Base-by-base conservation (phyloP, 257 asterid genomes). In the Nicotiana undulata region DNA sequence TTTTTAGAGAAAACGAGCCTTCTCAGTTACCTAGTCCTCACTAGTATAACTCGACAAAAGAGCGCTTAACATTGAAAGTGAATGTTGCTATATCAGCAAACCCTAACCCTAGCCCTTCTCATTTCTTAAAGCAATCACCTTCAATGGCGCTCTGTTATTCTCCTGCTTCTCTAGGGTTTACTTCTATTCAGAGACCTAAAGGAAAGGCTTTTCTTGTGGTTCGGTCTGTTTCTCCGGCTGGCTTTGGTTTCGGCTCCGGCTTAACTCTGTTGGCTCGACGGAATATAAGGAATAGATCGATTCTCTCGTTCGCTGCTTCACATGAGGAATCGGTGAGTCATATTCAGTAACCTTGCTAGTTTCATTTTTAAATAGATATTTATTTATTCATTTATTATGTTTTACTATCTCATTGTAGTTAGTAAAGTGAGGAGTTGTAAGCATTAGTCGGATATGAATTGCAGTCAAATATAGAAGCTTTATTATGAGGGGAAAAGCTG, bases 281-380 rank as follows among this genome's bases (percentile, higher is more conserved):
- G 17, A 83, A 63, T 85, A 7, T 81, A 17, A 82, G 90, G 81
- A 86, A 81, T 63, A 90, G 90, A 77, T 82, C 88, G 28, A 78
- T 90, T 82, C 82, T 85, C 84, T 85, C 91, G 0, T 85, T 86
- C 40, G 94, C 98, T 34, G 92, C 96, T 61, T 89, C 94, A 28
- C 96, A 89, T 61, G 96, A 94, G 81, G 98, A 93, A 34, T 88
- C 98, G 89, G 97, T 92, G 65, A 86, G 90, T 16, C 28, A 66
- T 31, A n/a, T 4, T 83, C 58, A 58, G 10, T 31, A 9, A 66
- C 32, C 75, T 34, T 66, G 75, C 9, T 18, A 37, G 32, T 65
- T 65, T 65, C 26, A 26, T 34, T 66, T 40, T 8, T 40, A 40
- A 9, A 40, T 40, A n/a, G 24, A 51, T 66, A 29, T 16, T 26